Conservation (phyloP, 2,329 filamentous ascomycete species). For the Scolecobasidium constrictum region DNA sequence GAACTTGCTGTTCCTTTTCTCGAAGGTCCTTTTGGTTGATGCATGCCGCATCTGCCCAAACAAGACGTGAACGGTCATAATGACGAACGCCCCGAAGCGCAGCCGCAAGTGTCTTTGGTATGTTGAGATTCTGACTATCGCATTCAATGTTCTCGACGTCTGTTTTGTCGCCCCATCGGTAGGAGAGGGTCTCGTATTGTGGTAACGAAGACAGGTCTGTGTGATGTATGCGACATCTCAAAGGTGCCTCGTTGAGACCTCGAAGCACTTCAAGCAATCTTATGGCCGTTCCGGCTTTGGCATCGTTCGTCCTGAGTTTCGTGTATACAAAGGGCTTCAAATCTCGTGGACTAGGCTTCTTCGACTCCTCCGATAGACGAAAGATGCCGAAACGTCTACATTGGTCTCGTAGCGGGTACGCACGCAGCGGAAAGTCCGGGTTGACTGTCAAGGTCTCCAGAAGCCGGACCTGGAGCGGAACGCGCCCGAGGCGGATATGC, state of each 20-base stretch:
- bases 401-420: no score
- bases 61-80: neutral
- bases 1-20: constrained; percentile 10
- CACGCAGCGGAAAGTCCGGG: no score
- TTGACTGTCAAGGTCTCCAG: no score
- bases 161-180: neutral
- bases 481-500: no score
- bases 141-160: neutral
- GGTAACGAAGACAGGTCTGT: neutral
- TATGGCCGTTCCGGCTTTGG: neutral
- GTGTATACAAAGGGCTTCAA: neutral
- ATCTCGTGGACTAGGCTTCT: no score
- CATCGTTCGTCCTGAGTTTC: neutral
- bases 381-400: no score
- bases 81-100: constrained; percentile 6
- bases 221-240: neutral
- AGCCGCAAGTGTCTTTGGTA: neutral
- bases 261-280: neutral
- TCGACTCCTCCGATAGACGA: no score
- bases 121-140: neutral
- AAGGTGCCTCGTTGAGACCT: neutral
- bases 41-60: constrained; percentile 12
- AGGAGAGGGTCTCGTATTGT: constrained; percentile 1
- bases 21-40: constrained; percentile 10
- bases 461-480: no score